These are phyloP conservation scores for Quercus suber DNA, from an alignment of 306 rosid genomes.

Conservation along the genomic window DNA sequence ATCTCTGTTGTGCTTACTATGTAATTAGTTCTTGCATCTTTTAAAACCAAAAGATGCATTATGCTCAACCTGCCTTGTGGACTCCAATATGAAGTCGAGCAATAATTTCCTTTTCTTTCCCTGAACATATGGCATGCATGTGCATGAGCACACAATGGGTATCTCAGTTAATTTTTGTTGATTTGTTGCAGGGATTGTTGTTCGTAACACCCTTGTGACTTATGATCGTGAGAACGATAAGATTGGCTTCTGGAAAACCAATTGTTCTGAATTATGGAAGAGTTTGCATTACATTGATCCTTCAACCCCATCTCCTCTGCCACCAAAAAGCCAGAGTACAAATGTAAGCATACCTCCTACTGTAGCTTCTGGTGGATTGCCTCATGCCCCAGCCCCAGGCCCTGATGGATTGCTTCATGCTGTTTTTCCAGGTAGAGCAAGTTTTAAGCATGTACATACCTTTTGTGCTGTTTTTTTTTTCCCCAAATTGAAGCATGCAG, in stretches of 20 bases:
- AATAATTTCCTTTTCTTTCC: neutral
- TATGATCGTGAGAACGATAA: conserved; percentile 81
- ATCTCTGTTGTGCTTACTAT: neutral
- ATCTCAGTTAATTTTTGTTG: neutral
- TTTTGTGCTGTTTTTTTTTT: neutral
- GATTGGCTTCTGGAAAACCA: conserved; percentile 97
- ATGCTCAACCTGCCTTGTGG: conserved; percentile 1
- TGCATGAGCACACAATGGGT: neutral
- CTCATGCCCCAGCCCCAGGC: neutral
- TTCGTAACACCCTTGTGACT: conserved; percentile 85
- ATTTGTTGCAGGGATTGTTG: conserved; percentile 65
- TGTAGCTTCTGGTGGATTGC: conserved; percentile 34
- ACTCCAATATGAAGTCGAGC: neutral
- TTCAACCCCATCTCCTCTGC: conserved; percentile 48
- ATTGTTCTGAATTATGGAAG: conserved; percentile 93
- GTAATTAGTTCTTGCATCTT: neutral
- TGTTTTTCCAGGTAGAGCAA: conserved; percentile 49
- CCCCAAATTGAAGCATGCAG: neutral
- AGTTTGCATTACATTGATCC: conserved; percentile 53
- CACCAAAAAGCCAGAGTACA: conserved; percentile 31
- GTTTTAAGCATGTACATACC: conserved; percentile 12
- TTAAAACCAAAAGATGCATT: neutral
- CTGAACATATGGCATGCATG: neutral
- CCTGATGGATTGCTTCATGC: conserved; percentile 46
- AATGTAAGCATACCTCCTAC: conserved; percentile 42